Evolutionary conservation across 176 grass and related monocot species (phyloP), one percentile per base, ranked within the genome.

Genomic region (Triticum dicoccoides): DNA sequence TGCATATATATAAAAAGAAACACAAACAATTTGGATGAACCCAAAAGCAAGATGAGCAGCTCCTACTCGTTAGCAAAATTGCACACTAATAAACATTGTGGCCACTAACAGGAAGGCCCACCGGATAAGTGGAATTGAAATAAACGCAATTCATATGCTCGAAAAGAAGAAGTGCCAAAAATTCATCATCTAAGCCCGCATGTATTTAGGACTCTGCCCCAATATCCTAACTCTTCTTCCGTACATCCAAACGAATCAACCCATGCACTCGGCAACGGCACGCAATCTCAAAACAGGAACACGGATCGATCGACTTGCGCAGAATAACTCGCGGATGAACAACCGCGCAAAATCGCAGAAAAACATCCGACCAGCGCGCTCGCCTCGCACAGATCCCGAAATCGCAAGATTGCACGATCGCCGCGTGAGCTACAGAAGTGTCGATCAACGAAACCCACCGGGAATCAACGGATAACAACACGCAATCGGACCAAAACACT

Each of bases 361-460:
- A 41, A 8, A 11, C n/a, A 63, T 5, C 18, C 23, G 9, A 1
- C 14, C 2, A 38, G 35, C 20, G 73, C 12, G 9, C 42, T 44
- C 42, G 42, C 10, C 6, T 51, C 23, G 35, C 61, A 3, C 76
- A 85, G 87, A 85, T 85, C 82, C 45, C 45, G 58, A n/a, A n/a
- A 66, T 34, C 24, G 34, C 24, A 61, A 5, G 67, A 23, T 15
- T 1, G 13, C 9, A 14, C 2, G 4, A 39, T n/a, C 70, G 6
- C 9, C 21, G 20, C 39, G 33, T 21, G 58, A n/a, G 17, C 59
- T 17, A 56, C 2, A 29, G n/a, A 54, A 75, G 52, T 30, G 13
- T 30, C 76, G 37, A 13, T 49, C 1, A 5, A 2, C 37, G 56
- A 14, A n/a, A 11, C 2, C 33, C 9, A 1, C 14, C 25, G 12